Base-by-base conservation (phyloP, 2,329 filamentous ascomycete species). In the Phialocephala sp. region DNA sequence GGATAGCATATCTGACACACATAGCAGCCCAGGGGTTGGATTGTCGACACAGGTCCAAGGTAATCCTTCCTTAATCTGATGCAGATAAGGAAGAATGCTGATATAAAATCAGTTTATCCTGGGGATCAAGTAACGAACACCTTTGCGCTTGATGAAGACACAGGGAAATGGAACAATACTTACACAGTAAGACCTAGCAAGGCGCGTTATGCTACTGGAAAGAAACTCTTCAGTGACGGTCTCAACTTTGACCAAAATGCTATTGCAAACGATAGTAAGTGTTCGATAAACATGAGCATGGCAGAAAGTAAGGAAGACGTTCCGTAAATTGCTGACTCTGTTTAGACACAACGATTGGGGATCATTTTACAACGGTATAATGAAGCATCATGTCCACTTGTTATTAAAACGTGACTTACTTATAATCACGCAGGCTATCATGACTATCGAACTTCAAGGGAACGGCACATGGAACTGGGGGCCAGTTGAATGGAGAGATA, bases 391-490 rank as follows among this genome's bases (percentile, higher is more conserved):
- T 3, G 6, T 6, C 12, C 1, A 3, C 24, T 54, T 22, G 15
- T 22, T 8, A 8, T 32, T 54, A 3, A 18, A 32, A 11, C n/a
- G 14, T 9, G 4, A 15, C 11, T 50, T 20, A 35, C 57, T 27
- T 59, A 47, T 15, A 60, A 9, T 9, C 8, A 1, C 32, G 52
- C 43, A 57, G 18, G 58, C 68, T 8, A 12, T 67, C 18, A 32
- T 72, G 27, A 67, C 68, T 2, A 66, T 70, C 35, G 70, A 72
- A 35, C 36, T 70, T 2, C 68, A 72, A 56, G 64, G 60, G 3
- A 35, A 45, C 2, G 67, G 66, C 8, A 68, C 50, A 1, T 72
- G 70, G 69, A 59, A 71, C 32, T 72, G 67, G 20, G 69, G 70
- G 0, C 12, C 62, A 0, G 59, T 72, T 24, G 59, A 59, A 8